Conservation (phyloP, 208 protist genomes). For the Entamoeba invadens region DNA sequence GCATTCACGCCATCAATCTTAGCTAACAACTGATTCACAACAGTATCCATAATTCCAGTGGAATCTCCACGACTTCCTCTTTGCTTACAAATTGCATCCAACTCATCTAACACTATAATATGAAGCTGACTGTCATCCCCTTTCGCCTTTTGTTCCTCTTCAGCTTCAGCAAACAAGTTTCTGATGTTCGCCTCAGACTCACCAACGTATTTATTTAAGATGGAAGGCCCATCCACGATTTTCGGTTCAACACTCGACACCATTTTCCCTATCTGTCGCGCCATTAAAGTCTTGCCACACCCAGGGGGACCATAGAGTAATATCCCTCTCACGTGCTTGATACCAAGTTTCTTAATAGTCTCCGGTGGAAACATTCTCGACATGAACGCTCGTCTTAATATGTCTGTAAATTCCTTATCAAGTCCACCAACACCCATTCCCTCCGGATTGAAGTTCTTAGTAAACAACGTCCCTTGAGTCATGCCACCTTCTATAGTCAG, state of each 20-base stretch:
- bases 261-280: constrained; percentile 96
- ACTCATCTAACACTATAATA: constrained; percentile 99
- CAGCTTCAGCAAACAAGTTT: constrained; percentile 89
- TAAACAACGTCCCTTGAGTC: background rate
- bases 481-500: background rate
- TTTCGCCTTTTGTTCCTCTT: constrained; percentile 66
- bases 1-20: constrained; percentile 96
- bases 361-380: constrained; percentile 17
- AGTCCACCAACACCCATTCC: constrained; percentile 16
- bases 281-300: constrained; percentile 98
- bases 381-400: constrained; percentile 6
- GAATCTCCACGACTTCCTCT: constrained; percentile 62
- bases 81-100: constrained; percentile 60
- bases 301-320: constrained; percentile 49
- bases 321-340: constrained; percentile 11
- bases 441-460: background rate
- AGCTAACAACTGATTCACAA: constrained; percentile 97
- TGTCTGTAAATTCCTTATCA: constrained; percentile 15
- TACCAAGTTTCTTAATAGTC: background rate
- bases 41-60: constrained; percentile 83
- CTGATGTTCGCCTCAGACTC: constrained; percentile 94
- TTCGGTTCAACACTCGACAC: constrained; percentile 57
- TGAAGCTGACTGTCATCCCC: constrained; percentile 82
- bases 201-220: constrained; percentile 95
- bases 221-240: constrained; percentile 51